Base-by-base conservation (phyloP, 202 grass and related monocot species). In the Brachypodium distachyon region DNA sequence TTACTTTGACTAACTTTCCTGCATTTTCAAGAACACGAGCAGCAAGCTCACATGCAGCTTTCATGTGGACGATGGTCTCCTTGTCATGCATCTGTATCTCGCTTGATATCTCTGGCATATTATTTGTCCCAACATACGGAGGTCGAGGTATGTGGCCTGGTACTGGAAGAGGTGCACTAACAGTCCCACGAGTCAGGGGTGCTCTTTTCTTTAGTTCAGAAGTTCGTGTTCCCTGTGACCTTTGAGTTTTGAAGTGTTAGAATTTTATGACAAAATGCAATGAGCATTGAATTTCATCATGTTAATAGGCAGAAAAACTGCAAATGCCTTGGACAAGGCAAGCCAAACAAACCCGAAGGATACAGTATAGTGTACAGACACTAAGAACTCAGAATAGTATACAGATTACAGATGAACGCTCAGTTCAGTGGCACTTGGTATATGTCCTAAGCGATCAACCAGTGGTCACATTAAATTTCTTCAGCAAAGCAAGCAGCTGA, bases 1-100 rank as follows among this genome's bases (percentile, higher is more conserved):
- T 69, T 90, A 92, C 91, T 83, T 89, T 98, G 77, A 98, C 89
- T 82, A 95, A 83, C 47, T 85, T 92, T 66, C 91, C 91, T 47
- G 89, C 95, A 81, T 83, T 77, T 60, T 90, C 89, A 74, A 98
- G 87, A 75, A 95, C 91, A 83, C 80, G 87, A 26, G 95, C 89
- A 38, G 95, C 91, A 68, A 98, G 89, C 40, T 85, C 64, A 44
- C 91, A 92, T 19, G 95, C 80, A 90, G 89, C 91, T 79, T 61
- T 89, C 95, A 95, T 98, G 67, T 80, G 74, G 55, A 84, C 19
- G 61, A 98, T 88, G 71, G 89, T 84, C 77, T 87, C 87, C 34
- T 72, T 85, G 44, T 92, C 73, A 36, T 98, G 95, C 84, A 95
- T 74, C 40, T 98, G 91, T 77, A 88, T 66, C 72, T 98, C 89